Evolutionary conservation across 495 filamentous ascomycete species (phyloP).

Genomic region (Paragyromitra xinjiangensis): DNA sequence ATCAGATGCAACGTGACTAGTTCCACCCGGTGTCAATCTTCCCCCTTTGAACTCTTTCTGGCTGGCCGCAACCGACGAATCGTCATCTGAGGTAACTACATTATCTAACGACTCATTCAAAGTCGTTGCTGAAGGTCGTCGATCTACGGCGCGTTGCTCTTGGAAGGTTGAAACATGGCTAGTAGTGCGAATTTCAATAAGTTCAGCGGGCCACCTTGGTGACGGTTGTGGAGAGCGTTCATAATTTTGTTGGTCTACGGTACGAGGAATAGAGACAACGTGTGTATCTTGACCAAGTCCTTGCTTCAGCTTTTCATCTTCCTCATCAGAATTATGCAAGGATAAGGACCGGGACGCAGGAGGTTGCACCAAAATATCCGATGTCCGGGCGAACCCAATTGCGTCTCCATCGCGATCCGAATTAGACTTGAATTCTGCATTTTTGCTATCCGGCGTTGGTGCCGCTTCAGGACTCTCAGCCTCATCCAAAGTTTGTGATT

Average conservation of each 20-base stretch:
- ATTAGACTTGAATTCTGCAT: background rate
- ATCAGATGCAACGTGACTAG: constrained; percentile 35
- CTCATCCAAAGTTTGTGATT: constrained; percentile 11
- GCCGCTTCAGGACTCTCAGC: constrained; percentile 1
- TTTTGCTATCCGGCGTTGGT: constrained; percentile 1
- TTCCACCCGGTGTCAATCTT: constrained; percentile 28
- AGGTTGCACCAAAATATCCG: constrained; percentile 40
- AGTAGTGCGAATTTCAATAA: constrained; percentile 39
- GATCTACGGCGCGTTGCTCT: constrained; percentile 36
- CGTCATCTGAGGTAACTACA: constrained; percentile 44
- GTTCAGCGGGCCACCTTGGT: constrained; percentile 39
- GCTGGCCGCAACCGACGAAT: constrained; percentile 22
- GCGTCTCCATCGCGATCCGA: constrained; percentile 2
- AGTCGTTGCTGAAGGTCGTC: constrained; percentile 36
- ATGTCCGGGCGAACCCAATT: constrained; percentile 45
- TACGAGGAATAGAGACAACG: constrained; percentile 17
- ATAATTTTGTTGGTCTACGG: constrained; percentile 31
- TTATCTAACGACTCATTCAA: constrained; percentile 19
- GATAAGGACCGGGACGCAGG: constrained; percentile 28
- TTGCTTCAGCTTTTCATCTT: constrained; percentile 6
- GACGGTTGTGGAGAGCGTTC: constrained; percentile 22
- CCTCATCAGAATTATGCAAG: constrained; percentile 28
- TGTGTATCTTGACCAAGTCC: constrained; percentile 1
- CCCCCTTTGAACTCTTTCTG: constrained; percentile 35
- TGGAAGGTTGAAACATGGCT: constrained; percentile 42